These are phyloP conservation scores for Mortierella sp. DNA, from an alignment of 371 early-diverging fungal genomes.

Conservation along the genomic window DNA sequence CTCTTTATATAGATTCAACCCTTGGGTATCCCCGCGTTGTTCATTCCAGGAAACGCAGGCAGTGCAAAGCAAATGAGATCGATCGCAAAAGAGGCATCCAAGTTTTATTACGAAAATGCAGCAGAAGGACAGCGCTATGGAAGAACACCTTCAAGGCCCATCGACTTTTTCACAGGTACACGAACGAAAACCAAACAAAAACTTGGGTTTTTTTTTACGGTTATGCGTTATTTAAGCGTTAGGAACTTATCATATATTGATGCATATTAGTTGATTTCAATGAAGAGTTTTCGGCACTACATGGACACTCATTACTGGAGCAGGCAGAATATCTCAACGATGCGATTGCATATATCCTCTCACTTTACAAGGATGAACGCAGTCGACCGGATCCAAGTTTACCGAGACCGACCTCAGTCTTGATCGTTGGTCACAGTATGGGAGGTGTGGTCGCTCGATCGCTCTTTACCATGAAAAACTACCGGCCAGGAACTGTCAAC, in stretches of 20 bases:
- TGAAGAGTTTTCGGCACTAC: slow-evolving; percentile 93
- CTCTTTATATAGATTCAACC: slow-evolving; percentile 62
- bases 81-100: slow-evolving; percentile 81
- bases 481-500: slow-evolving; percentile 79
- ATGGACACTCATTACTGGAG: slow-evolving; percentile 81
- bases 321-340: slow-evolving; percentile 93
- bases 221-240: neutral
- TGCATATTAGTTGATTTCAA: slow-evolving; percentile 82
- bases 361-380: slow-evolving; percentile 63
- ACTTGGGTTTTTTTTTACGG: neutral
- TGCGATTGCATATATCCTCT: slow-evolving; percentile 86
- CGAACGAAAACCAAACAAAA: neutral
- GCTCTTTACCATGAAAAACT: slow-evolving; percentile 79
- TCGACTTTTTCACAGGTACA: slow-evolving; percentile 91
- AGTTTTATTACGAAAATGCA: slow-evolving; percentile 68
- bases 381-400: slow-evolving; percentile 38
- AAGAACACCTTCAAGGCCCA: slow-evolving; percentile 58
- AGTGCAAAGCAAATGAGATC: slow-evolving; percentile 93
- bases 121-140: slow-evolving; percentile 47
- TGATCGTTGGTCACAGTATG: slow-evolving; percentile 94
- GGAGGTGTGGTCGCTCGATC: slow-evolving; percentile 95
- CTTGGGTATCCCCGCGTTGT: slow-evolving; percentile 89
- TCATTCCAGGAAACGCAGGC: slow-evolving; percentile 97
- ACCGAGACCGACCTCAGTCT: slow-evolving; percentile 78
- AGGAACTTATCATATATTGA: neutral